These are phyloP conservation scores for Thyridium curvatum DNA, from an alignment of 2,329 filamentous ascomycete genomes.

Conservation along the genomic window DNA sequence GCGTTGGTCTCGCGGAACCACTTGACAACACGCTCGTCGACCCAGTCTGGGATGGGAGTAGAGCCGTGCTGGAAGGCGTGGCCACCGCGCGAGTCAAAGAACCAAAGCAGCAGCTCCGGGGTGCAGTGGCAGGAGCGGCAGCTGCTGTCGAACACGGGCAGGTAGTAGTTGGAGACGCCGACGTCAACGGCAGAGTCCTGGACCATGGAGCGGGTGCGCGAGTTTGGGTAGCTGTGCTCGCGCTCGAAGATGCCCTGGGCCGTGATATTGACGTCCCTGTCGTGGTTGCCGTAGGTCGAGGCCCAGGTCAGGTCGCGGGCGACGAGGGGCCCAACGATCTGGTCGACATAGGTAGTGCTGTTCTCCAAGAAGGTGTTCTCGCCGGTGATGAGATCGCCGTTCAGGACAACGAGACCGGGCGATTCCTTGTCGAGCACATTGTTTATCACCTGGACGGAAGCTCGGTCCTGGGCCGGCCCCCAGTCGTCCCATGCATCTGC, in stretches of 20 bases:
- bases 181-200: slow-evolving; percentile 2
- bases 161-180: slow-evolving; percentile 22
- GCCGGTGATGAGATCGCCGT: slow-evolving; percentile 66
- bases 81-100: slow-evolving; percentile 53
- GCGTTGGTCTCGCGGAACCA: slow-evolving; percentile 35
- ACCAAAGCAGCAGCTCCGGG: slow-evolving; percentile 45
- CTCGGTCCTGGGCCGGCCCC: slow-evolving; percentile 28
- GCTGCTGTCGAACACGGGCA: slow-evolving; percentile 17
- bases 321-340: slow-evolving; percentile 52
- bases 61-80: slow-evolving; percentile 25
- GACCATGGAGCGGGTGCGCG: slow-evolving; percentile 17
- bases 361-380: slow-evolving; percentile 54
- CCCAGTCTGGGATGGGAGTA: slow-evolving; percentile 28
- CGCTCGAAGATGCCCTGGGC: slow-evolving; percentile 18
- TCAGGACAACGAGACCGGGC: slow-evolving; percentile 59
- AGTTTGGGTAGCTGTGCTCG: slow-evolving; percentile 15
- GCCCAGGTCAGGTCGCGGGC: slow-evolving; percentile 47
- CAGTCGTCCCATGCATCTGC: slow-evolving; percentile 32
- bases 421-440: slow-evolving; percentile 49
- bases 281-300: slow-evolving; percentile 56
- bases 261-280: slow-evolving; percentile 43
- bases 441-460: slow-evolving; percentile 39
- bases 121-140: slow-evolving; percentile 11
- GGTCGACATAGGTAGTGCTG: slow-evolving; percentile 50
- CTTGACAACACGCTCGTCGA: slow-evolving; percentile 31